phyloP scores from a whole-genome alignment of 2,329 filamentous ascomycete species.

The Sporothrix brasiliensis region DNA sequence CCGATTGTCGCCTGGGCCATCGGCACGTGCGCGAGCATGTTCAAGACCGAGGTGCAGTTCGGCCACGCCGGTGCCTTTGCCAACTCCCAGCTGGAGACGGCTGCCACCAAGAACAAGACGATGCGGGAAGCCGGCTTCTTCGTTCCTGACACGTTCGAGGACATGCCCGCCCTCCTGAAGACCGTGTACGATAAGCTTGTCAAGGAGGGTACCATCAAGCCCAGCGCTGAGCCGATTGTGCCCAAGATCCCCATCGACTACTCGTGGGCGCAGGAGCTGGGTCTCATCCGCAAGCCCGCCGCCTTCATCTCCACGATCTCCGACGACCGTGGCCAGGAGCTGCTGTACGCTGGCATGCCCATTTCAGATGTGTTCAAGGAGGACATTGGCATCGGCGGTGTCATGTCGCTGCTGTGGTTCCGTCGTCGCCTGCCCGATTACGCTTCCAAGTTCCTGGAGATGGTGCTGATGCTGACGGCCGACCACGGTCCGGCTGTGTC shows the following conservation, averaged over 20 bases:
- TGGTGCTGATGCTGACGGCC: conserved; percentile 99
- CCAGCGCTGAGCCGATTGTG: conserved; percentile 83
- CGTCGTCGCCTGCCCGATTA: conserved; percentile 93
- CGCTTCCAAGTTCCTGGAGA: conserved; percentile 98
- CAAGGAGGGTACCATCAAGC: conserved; percentile 79
- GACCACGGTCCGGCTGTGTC: conserved; percentile 99
- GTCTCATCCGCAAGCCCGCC: conserved; percentile 98
- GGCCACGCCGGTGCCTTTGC: conserved; percentile 97
- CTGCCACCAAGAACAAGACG: conserved; percentile 91
- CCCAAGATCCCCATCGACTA: conserved; percentile 99
- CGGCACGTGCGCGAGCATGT: conserved; percentile 98
- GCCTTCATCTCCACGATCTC: conserved; percentile 99
- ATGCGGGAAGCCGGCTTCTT: conserved; percentile 95
- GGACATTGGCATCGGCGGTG: conserved; percentile 98
- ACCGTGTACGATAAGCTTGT: conserved; percentile 87
- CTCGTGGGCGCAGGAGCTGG: conserved; percentile 98
- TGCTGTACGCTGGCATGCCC: conserved; percentile 98
- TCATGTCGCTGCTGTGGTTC: conserved; percentile 99
- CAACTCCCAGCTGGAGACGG: conserved; percentile 99
- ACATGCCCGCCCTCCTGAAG: conserved; percentile 77
- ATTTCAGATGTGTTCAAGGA: conserved; percentile 99
- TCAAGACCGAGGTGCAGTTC: conserved; percentile 99
- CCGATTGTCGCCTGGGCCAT: conserved; percentile 99
- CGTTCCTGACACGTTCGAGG: conserved; percentile 96
- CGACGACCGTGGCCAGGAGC: conserved; percentile 98